phyloP scores from a whole-genome alignment of 2,329 filamentous ascomycete genomes.

The Trichoderma sp. region DNA sequence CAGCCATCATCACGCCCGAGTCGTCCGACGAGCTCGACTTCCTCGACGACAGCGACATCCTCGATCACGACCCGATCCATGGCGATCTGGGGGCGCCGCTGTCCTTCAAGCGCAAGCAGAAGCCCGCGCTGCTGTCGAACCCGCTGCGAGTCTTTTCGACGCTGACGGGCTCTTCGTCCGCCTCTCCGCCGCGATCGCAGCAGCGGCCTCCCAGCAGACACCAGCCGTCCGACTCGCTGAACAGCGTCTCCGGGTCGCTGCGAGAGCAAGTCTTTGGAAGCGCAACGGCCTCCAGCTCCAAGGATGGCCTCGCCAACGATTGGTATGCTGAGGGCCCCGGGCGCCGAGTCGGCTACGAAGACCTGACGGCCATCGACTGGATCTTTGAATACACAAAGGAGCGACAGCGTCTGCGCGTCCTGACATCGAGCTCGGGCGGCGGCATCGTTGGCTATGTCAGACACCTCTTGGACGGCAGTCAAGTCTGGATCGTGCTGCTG shows the following conservation, averaged over 20 bases:
- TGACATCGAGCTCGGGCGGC: slow-evolving; percentile 63
- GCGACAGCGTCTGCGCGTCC: slow-evolving; percentile 75
- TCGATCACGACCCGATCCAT: slow-evolving; percentile 56
- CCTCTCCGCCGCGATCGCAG: slow-evolving; percentile 4
- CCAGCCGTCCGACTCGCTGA: slow-evolving; percentile 6
- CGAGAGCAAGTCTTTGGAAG: not conserved
- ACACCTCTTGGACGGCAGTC: slow-evolving; percentile 76
- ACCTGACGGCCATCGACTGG: slow-evolving; percentile 98
- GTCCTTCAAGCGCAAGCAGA: slow-evolving; percentile 71
- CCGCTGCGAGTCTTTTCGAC: slow-evolving; percentile 49
- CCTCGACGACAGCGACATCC: slow-evolving; percentile 38
- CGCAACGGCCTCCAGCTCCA: slow-evolving; percentile 30
- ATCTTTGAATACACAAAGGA: slow-evolving; percentile 99
- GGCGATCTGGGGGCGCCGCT: slow-evolving; percentile 50
- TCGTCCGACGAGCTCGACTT: slow-evolving; percentile 46
- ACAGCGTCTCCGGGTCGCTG: slow-evolving; percentile 11
- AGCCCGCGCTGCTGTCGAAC: slow-evolving; percentile 44
- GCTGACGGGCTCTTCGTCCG: slow-evolving; percentile 36
- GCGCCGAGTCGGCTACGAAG: slow-evolving; percentile 87
- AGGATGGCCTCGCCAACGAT: slow-evolving; percentile 57
- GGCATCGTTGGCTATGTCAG: slow-evolving; percentile 71
- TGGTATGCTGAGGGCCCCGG: slow-evolving; percentile 91
- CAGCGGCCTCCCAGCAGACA: not conserved
- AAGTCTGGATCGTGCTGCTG: slow-evolving; percentile 88
- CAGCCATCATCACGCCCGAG: slow-evolving; percentile 27